These are phyloP conservation scores for Microdochium nivale DNA, from an alignment of 2,329 filamentous ascomycete species.

Conservation along the genomic window DNA sequence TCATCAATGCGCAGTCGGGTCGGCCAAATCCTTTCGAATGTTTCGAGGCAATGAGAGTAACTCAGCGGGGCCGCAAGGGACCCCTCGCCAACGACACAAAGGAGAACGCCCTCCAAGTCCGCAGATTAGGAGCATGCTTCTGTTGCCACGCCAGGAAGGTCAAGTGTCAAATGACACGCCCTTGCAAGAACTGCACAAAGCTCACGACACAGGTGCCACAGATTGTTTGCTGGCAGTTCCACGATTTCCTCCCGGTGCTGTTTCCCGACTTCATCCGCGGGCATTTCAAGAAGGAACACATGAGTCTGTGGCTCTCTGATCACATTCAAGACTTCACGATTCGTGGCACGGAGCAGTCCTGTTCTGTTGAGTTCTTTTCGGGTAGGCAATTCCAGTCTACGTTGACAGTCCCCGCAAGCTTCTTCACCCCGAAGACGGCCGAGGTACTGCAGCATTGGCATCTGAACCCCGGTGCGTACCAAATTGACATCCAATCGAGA, in stretches of 20 bases:
- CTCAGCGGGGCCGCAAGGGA: slow-evolving; percentile 47
- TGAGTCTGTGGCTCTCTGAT: slow-evolving; percentile 37
- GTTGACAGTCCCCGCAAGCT: slow-evolving; percentile 39
- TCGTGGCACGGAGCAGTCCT: slow-evolving; percentile 29
- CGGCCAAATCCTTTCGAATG: slow-evolving; percentile 45
- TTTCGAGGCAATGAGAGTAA: slow-evolving; percentile 42
- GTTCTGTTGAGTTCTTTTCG: slow-evolving; percentile 38
- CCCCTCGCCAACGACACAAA: slow-evolving; percentile 45
- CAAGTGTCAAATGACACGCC: slow-evolving; percentile 45
- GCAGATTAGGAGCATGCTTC: slow-evolving; percentile 47
- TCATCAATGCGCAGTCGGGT: slow-evolving; percentile 41
- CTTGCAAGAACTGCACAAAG: slow-evolving; percentile 48
- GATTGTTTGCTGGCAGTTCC: slow-evolving; percentile 51
- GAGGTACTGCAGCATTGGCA: slow-evolving; percentile 46
- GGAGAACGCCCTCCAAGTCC: slow-evolving; percentile 44
- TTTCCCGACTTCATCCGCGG: slow-evolving; percentile 43
- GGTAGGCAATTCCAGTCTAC: slow-evolving; percentile 33
- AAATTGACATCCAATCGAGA: slow-evolving; percentile 30
- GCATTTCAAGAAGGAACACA: slow-evolving; percentile 42
- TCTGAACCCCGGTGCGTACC: slow-evolving; percentile 24
- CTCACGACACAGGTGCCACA: slow-evolving; percentile 40
- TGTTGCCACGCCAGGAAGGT: slow-evolving; percentile 53
- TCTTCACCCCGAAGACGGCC: slow-evolving; percentile 39
- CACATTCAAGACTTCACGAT: slow-evolving; percentile 36
- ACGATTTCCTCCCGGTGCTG: slow-evolving; percentile 41